These are phyloP conservation scores for Sclerotinia trifoliorum DNA, from an alignment of 2,329 filamentous ascomycete species.

Conservation along the genomic window DNA sequence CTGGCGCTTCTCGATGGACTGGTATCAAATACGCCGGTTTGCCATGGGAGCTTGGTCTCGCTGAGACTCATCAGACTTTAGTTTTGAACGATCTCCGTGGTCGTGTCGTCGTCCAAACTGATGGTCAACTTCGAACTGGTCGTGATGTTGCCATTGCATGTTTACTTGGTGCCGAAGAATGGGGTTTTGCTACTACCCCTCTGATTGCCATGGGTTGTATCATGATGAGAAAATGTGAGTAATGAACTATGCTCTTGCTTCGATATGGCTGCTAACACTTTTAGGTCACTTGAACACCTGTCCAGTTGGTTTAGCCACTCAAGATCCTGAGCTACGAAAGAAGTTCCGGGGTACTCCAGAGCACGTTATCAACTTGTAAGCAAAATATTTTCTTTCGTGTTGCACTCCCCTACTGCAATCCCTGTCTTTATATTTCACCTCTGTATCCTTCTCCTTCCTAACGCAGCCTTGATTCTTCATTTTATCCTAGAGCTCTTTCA, in stretches of 20 bases:
- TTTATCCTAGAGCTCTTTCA: not conserved
- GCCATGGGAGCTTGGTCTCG: slow-evolving; percentile 94
- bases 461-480: not conserved
- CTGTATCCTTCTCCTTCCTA: not conserved
- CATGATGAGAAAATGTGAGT: slow-evolving; percentile 72
- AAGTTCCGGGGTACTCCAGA: slow-evolving; percentile 93
- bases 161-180: slow-evolving; percentile 95
- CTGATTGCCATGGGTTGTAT: slow-evolving; percentile 97
- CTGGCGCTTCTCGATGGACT: slow-evolving; percentile 94
- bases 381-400: not conserved
- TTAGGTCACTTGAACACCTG: slow-evolving; percentile 61
- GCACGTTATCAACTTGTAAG: slow-evolving; percentile 86
- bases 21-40: slow-evolving; percentile 98
- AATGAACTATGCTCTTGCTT: not conserved
- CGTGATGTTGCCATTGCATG: slow-evolving; percentile 93
- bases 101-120: slow-evolving; percentile 92
- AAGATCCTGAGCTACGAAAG: slow-evolving; percentile 89
- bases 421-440: not conserved
- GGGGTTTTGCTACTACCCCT: slow-evolving; percentile 92
- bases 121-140: slow-evolving; percentile 89
- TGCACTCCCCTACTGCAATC: not conserved
- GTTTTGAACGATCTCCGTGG: slow-evolving; percentile 95
- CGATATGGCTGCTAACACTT: slow-evolving; percentile 4
- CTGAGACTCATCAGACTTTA: slow-evolving; percentile 94
- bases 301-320: slow-evolving; percentile 92